phyloP scores from a whole-genome alignment of 148 eudicot genomes.

The Rhododendron simsii region DNA sequence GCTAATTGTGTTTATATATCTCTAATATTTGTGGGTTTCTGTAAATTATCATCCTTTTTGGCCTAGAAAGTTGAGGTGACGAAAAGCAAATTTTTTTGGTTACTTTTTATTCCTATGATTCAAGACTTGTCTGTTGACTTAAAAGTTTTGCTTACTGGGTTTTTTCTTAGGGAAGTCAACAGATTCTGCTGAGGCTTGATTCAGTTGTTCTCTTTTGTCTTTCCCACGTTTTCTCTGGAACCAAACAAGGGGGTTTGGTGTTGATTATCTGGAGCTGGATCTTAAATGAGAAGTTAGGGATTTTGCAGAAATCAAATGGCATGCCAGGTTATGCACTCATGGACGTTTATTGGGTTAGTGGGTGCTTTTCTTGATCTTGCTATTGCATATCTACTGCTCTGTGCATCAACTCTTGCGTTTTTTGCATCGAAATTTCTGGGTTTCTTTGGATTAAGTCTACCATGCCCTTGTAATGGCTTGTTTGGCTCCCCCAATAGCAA shows the following conservation, averaged over 20 bases:
- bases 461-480: slow-evolving; percentile 64
- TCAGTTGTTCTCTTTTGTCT: not conserved
- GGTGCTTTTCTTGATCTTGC: slow-evolving; percentile 91
- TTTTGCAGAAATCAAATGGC: slow-evolving; percentile 31
- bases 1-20: not conserved
- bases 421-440: slow-evolving; percentile 52
- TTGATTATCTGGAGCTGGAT: not conserved
- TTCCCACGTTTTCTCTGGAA: not conserved
- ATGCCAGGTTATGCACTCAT: slow-evolving; percentile 51
- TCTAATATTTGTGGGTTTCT: not conserved
- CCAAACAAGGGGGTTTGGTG: not conserved
- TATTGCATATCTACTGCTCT: slow-evolving; percentile 70
- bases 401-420: slow-evolving; percentile 63
- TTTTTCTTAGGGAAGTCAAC: not conserved
- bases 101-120: not conserved
- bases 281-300: not conserved
- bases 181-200: not conserved
- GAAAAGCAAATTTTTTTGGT: not conserved
- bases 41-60: not conserved
- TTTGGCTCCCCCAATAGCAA: slow-evolving; percentile 31
- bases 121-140: not conserved
- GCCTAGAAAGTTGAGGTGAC: not conserved
- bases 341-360: slow-evolving; percentile 68
- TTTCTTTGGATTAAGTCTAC: slow-evolving; percentile 63
- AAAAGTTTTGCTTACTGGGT: not conserved